A percentile compares a stretch with the other conserved stretches of the same genome.
phyloP scores from a whole-genome alignment of 495 filamentous ascomycete genomes.

The Tuber microsphaerosporum region DNA sequence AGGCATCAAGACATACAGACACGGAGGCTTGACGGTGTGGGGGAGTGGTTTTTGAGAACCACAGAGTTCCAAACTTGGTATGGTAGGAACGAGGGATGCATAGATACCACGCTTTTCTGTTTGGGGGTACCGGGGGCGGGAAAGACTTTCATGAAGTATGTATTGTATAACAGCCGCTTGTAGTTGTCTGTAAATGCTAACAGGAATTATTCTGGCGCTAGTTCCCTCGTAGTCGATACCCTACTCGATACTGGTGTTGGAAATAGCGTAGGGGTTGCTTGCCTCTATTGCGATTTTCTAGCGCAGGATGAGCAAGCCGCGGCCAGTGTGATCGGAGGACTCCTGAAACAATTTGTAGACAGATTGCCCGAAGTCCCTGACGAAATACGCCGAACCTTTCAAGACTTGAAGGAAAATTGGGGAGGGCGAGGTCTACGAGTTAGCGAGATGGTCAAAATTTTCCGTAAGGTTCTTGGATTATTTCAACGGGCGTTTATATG shows the following conservation, averaged over 20 bases:
- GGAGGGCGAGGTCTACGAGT: neutral
- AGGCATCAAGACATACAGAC: neutral
- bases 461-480: neutral
- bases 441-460: neutral
- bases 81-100: neutral
- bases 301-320: neutral
- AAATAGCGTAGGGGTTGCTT: neutral
- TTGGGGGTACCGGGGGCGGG: neutral
- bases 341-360: neutral
- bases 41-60: neutral
- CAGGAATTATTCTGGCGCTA: neutral
- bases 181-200: neutral
- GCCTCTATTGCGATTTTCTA: neutral
- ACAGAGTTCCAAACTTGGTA: neutral
- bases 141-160: neutral
- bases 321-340: neutral
- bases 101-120: neutral
- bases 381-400: neutral
- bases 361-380: neutral
- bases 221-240: neutral
- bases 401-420: neutral
- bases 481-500: slow-evolving; percentile 7
- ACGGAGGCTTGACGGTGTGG: neutral
- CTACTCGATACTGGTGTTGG: neutral
- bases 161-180: neutral